Evolutionary conservation across 257 asterid genomes (phyloP).

Genomic region (Ligustrum vulgare): DNA sequence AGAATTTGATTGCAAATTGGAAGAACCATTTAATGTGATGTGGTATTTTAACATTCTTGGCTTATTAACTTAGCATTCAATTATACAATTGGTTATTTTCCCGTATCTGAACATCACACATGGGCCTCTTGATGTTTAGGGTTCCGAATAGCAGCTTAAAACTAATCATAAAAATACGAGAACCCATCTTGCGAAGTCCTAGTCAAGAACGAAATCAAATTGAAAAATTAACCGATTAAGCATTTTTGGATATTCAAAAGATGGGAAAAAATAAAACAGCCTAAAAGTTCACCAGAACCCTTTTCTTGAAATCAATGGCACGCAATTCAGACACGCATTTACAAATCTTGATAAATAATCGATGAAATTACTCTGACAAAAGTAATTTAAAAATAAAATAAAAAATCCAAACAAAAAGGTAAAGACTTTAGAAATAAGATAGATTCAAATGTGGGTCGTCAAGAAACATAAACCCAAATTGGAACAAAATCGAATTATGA

Average conservation of each 20-base stretch:
- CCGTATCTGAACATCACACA: neutral
- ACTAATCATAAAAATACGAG: neutral
- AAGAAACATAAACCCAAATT: slow-evolving; percentile 7
- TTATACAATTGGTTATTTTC: neutral
- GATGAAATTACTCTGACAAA: neutral
- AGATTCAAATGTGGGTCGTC: neutral
- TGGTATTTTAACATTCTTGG: slow-evolving; percentile 1
- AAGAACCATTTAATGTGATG: neutral
- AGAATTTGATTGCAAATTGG: neutral
- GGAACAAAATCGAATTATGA: slow-evolving; percentile 15
- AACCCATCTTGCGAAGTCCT: slow-evolving; percentile 12
- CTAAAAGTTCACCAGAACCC: neutral
- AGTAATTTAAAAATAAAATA: neutral
- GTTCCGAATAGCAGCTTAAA: neutral
- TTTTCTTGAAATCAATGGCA: neutral
- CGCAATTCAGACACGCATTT: slow-evolving; percentile 15
- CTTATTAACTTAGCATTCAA: slow-evolving; percentile 8
- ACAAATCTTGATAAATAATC: neutral
- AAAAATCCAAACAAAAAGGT: neutral
- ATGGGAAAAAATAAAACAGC: neutral
- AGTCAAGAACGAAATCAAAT: neutral
- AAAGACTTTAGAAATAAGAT: slow-evolving; percentile 10
- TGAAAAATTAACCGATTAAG: neutral
- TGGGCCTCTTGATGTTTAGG: neutral
- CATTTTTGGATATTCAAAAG: neutral